phyloP scores from a whole-genome alignment of 768 basidiomycete species.

The Gymnopilus junonius region DNA sequence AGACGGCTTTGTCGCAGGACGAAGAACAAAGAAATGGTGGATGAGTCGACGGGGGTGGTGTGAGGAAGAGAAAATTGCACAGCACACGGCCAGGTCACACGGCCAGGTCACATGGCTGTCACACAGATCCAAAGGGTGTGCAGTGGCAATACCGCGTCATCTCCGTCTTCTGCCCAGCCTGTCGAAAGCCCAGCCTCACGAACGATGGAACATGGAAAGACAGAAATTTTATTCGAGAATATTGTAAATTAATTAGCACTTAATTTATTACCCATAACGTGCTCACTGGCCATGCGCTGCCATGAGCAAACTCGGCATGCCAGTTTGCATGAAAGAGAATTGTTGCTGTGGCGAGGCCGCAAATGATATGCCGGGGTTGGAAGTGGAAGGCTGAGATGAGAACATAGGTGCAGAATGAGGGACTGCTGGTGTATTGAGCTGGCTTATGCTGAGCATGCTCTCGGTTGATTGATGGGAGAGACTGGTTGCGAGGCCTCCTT shows the following conservation, averaged over 20 bases:
- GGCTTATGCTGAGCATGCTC: not conserved
- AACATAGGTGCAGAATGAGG: too few species aligned
- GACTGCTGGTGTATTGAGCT: not conserved
- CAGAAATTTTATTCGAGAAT: not conserved
- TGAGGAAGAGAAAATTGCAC: not conserved
- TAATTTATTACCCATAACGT: not conserved
- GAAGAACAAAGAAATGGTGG: not conserved
- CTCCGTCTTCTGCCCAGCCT: not conserved
- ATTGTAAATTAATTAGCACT: not conserved
- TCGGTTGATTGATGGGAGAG: not conserved
- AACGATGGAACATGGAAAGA: not conserved
- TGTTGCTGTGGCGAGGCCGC: not conserved
- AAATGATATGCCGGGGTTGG: not conserved
- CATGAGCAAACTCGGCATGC: too few species aligned
- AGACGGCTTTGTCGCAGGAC: not conserved
- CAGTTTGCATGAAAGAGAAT: too few species aligned
- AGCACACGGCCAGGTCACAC: not conserved
- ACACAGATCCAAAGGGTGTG: not conserved
- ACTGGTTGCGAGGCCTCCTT: not conserved
- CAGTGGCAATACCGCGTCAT: not conserved
- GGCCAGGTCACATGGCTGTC: not conserved
- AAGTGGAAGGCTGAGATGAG: too few species aligned
- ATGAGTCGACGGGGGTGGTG: not conserved
- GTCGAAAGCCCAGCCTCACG: not conserved
- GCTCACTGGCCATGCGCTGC: too few species aligned